These are phyloP conservation scores for Kodamaea leandrae DNA, from an alignment of 805 yeast genomes.

Conservation along the genomic window DNA sequence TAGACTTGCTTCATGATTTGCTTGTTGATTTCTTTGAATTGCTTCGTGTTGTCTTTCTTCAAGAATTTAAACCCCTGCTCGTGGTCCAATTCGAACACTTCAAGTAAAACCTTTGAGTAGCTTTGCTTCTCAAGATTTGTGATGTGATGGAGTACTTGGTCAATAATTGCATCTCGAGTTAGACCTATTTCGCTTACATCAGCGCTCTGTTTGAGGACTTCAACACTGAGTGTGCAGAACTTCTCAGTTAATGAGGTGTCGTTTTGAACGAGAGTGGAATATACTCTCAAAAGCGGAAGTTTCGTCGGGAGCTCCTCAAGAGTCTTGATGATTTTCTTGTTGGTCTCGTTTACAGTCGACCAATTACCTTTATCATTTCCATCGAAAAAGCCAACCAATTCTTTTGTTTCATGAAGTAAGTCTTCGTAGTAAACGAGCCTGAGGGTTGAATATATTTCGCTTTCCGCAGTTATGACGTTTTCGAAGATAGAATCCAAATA, in stretches of 20 bases:
- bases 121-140: constrained; percentile 18
- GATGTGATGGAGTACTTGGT: constrained; percentile 13
- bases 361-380: constrained; percentile 12
- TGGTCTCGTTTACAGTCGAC: constrained; percentile 5
- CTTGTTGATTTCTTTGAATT: constrained; percentile 26
- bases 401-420: not conserved
- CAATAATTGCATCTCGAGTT: constrained; percentile 5
- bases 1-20: constrained; percentile 31
- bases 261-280: not conserved
- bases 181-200: not conserved
- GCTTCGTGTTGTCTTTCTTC: constrained; percentile 25
- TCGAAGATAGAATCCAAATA: constrained; percentile 11
- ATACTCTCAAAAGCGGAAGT: constrained; percentile 1
- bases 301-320: constrained; percentile 2
- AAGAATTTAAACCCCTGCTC: constrained; percentile 31
- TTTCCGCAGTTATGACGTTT: not conserved
- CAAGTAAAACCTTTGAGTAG: constrained; percentile 32
- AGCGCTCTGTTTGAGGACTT: constrained; percentile 3
- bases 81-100: constrained; percentile 29
- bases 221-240: constrained; percentile 7
- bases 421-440: constrained; percentile 4
- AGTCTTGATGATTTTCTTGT: constrained; percentile 7
- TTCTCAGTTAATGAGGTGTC: constrained; percentile 5
- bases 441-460: not conserved
- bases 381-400: constrained; percentile 5